phyloP scores from a whole-genome alignment of 108 stramenopile species.

The Aurantiochytrium sp. region DNA sequence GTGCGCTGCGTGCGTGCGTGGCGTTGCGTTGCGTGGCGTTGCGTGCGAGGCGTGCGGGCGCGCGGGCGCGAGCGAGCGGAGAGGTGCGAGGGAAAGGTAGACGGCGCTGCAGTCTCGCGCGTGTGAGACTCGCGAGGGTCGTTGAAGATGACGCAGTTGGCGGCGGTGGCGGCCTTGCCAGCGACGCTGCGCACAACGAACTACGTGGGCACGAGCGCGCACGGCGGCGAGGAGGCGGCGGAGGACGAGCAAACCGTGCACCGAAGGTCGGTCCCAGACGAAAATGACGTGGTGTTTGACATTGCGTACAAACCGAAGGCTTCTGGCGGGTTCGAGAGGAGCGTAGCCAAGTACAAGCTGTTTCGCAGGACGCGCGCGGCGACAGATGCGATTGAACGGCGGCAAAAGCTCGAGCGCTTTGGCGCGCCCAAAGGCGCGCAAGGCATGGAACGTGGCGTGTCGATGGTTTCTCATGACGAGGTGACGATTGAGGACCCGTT shows the following conservation, averaged over 20 bases:
- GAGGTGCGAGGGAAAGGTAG: no score
- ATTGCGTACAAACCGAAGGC: background rate
- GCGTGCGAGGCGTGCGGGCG: no score
- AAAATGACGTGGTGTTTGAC: background rate
- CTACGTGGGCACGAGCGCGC: background rate
- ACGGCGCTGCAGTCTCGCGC: no score
- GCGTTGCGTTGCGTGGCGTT: no score
- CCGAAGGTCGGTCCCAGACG: background rate
- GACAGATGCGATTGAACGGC: background rate
- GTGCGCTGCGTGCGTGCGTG: no score
- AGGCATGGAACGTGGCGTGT: background rate
- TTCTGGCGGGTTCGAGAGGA: background rate
- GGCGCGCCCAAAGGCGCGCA: background rate
- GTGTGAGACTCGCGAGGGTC: no score
- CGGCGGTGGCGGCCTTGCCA: background rate
- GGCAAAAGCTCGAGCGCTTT: background rate
- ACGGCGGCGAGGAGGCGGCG: background rate
- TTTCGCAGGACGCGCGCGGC: background rate
- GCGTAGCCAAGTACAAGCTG: background rate
- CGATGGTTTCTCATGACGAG: background rate
- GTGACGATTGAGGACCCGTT: constrained; percentile 3
- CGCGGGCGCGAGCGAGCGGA: no score
- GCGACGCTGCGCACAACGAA: background rate
- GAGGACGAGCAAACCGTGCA: background rate
- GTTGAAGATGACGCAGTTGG: no score